phyloP scores from a whole-genome alignment of 768 basidiomycete genomes.

The Rubroboletus pulcherrimus region DNA sequence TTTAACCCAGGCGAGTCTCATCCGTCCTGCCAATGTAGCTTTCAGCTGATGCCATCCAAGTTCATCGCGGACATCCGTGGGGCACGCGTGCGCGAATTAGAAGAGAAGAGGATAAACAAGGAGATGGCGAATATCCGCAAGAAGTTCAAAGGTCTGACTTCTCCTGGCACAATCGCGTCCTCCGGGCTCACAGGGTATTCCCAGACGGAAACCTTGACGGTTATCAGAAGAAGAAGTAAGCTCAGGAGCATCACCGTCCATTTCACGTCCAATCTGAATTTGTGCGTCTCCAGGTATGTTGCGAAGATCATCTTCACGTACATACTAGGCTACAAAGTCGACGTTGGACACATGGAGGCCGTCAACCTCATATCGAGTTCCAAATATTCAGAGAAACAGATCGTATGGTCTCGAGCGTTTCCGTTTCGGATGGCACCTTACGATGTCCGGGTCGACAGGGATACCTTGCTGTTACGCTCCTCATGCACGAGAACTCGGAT shows the following conservation, averaged over 20 bases:
- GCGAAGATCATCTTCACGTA: slow-evolving; percentile 99
- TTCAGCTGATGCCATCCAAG: slow-evolving; percentile 38
- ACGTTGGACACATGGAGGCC: slow-evolving; percentile 98
- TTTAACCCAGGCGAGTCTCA: slow-evolving; percentile 72
- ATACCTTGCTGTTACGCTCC: slow-evolving; percentile 91
- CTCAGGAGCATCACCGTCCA: slow-evolving; percentile 10
- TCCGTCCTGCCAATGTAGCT: background rate
- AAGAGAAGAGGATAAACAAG: slow-evolving; percentile 98
- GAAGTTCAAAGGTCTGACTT: slow-evolving; percentile 84
- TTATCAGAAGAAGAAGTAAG: slow-evolving; percentile 91
- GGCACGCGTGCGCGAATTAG: slow-evolving; percentile 91
- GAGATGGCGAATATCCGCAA: slow-evolving; percentile 99
- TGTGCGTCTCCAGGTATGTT: slow-evolving; percentile 65
- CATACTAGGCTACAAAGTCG: slow-evolving; percentile 98
- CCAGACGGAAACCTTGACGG: slow-evolving; percentile 82
- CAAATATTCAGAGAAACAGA: slow-evolving; percentile 99
- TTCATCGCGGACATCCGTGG: slow-evolving; percentile 99
- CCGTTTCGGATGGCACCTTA: background rate
- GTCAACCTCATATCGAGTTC: slow-evolving; percentile 94
- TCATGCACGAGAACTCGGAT: slow-evolving; percentile 99
- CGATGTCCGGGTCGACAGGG: slow-evolving; percentile 50
- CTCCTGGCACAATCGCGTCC: slow-evolving; percentile 5
- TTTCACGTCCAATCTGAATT: slow-evolving; percentile 16
- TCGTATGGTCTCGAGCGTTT: slow-evolving; percentile 53
- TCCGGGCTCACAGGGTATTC: slow-evolving; percentile 4